Evolutionary conservation across 768 basidiomycete species (phyloP), one percentile per base, ranked within the genome.

Genomic region (Pleurotus giganteus): DNA sequence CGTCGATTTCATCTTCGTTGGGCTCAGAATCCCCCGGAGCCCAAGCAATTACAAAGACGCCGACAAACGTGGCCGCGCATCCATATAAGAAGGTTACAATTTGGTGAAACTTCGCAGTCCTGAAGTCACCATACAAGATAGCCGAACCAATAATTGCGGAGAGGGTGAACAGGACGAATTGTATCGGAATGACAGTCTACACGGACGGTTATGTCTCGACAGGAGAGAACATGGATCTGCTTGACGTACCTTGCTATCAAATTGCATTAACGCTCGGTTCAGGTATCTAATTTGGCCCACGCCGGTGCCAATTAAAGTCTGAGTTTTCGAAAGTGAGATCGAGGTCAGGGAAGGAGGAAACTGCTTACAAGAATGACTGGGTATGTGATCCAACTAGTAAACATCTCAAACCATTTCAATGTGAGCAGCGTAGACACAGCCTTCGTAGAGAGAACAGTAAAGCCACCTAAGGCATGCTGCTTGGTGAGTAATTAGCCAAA

Each of bases 161-260:
- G 31, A 98, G 76, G 23, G 91, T 95, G 74, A 98, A 98, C 54
- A 94, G 78, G 27, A 96, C 93, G 67, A 97, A 98, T 75, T 98
- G 95, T 12, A 86, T 87, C 4, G 95, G 96, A 59, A 98, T 92
- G 23, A 98, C 95, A 50, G 87, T 80, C 90, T 92, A 49, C 37
- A 54, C 9, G 13, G 6, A 26, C 34, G 15, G 19, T 39, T 19
- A 26, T 15, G 11, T 47, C 31, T 44, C 29, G 56, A 21, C 17
- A 11, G 29, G 23, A 39, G 24, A 17, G 26, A 15, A 24, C 13
- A 29, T 27, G 36, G n/a, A n/a, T n/a, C n/a, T n/a, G n/a, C n/a
- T 21, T 32, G 36, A 63, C 69, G 51, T 61, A 90, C 89, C 74
- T 97, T 96, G 69, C 90, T 86, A 65, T 97, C 93, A 67, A 98